phyloP scores from a whole-genome alignment of 2,329 filamentous ascomycete species.

The Teratosphaeria zuluensis region DNA sequence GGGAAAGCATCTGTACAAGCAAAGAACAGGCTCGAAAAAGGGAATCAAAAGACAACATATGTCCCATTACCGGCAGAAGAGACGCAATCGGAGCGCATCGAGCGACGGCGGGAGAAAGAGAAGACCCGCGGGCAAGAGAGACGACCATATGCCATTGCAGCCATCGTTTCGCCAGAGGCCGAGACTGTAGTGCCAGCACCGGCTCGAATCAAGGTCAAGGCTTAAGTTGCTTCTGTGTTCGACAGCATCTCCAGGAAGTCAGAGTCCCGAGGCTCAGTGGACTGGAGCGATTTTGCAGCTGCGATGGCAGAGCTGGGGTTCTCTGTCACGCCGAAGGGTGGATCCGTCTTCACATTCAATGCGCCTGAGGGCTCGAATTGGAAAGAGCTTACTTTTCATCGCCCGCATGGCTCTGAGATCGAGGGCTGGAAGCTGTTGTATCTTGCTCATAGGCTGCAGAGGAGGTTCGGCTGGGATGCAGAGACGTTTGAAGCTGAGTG shows the following conservation, averaged over 20 bases:
- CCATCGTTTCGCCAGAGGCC: slow-evolving; percentile 2
- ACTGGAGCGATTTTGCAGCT: slow-evolving; percentile 7
- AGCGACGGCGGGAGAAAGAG: slow-evolving; percentile 8
- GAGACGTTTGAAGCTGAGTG: slow-evolving; percentile 7
- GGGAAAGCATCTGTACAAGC: slow-evolving; percentile 6
- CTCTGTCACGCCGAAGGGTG: slow-evolving; percentile 9
- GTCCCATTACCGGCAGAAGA: slow-evolving; percentile 2
- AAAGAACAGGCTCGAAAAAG: slow-evolving; percentile 4
- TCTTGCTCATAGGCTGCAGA: slow-evolving; percentile 4
- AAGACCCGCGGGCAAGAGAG: slow-evolving; percentile 6
- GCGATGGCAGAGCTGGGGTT: slow-evolving; percentile 11
- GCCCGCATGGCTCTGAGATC: slow-evolving; percentile 11
- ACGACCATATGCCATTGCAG: slow-evolving; percentile 5
- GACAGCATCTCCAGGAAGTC: slow-evolving; percentile 6
- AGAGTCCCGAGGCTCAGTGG: slow-evolving; percentile 6
- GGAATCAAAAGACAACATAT: slow-evolving; percentile 2
- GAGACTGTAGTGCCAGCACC: slow-evolving; percentile 1
- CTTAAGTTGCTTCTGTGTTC: slow-evolving; percentile 8
- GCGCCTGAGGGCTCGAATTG: slow-evolving; percentile 5
- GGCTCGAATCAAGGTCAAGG: slow-evolving; percentile 8
- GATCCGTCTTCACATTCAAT: slow-evolving; percentile 9
- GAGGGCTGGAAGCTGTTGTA: slow-evolving; percentile 8
- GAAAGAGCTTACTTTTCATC: slow-evolving; percentile 8
- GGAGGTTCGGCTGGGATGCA: slow-evolving; percentile 6
- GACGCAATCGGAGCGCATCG: slow-evolving; percentile 2